Base-by-base conservation (phyloP, 306 rosid genomes). In the Ormosia emarginata region DNA sequence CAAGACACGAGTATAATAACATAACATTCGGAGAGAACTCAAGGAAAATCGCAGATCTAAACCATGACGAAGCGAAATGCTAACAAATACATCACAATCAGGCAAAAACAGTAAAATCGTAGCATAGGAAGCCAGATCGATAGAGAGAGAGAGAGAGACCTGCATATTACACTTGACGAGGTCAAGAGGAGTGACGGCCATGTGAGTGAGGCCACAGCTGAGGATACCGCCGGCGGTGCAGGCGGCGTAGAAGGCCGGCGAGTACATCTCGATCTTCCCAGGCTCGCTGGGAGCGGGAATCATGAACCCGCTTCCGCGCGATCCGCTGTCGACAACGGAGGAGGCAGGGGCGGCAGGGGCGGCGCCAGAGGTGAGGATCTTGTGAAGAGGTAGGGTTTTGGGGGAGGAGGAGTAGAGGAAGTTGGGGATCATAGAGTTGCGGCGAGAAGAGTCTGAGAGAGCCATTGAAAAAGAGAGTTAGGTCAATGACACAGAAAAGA, bases 161-260 rank as follows among this genome's bases (percentile, higher is more conserved):
- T 93, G 99, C 97, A 96, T 96, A 83, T 96, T 96, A 81, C 99
- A 96, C 86, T 93, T 96, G 90, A 96, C 97, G 5, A 96, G 88
- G 73, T 96, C 99, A 79, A 93, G 99, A 83, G 99, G 99, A 84
- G 99, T 93, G 84, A 92, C 97, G 40, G 95, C 44, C 97, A 33
- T 96, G 91, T 93, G 99, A 84, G 98, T 92, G 86, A 91, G 98
- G 12, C 99, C 98, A 29, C 98, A 96, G 84, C 97, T 81, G 30
- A 96, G 90, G 67, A 87, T 93, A 17, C 99, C 99, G 8, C 99
- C 99, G 14, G 76, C 86, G 3, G 99, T 92, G 44, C 97, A 93
- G 53, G 98, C 97, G 49, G 91, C 97, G 79, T 91, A 96, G 97
- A 91, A 96, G 17, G 95, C 83, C 3, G 94, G 97, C 0, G 99